Evolutionary conservation across 164 flowering plant genomes (phyloP).

Genomic region (Liquidambar formosana): DNA sequence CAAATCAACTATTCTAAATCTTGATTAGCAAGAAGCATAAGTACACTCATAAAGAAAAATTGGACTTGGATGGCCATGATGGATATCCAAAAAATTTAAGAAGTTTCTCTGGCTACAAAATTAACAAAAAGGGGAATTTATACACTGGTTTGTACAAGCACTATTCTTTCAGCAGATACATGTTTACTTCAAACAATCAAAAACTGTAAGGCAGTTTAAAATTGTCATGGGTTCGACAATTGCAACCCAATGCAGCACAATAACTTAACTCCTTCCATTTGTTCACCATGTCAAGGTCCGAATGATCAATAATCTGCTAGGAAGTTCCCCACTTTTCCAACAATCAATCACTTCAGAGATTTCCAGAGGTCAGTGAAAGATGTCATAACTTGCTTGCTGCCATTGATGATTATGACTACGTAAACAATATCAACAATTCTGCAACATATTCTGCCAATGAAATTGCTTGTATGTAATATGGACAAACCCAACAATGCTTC

Average conservation of each 20-base stretch:
- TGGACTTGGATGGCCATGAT: too few species aligned
- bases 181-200: too few species aligned
- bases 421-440: background rate
- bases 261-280: background rate
- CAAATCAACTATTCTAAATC: too few species aligned
- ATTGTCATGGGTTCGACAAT: background rate
- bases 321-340: background rate
- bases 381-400: background rate
- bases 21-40: too few species aligned
- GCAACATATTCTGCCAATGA: background rate
- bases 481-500: background rate
- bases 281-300: background rate
- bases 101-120: too few species aligned
- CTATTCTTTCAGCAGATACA: too few species aligned
- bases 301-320: background rate
- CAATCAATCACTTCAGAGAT: background rate
- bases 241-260: background rate
- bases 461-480: background rate
- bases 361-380: background rate
- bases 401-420: background rate
- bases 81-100: too few species aligned
- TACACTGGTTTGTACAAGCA: too few species aligned
- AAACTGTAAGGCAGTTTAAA: background rate
- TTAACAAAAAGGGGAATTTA: too few species aligned
- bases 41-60: too few species aligned